phyloP scores from a whole-genome alignment of 257 asterid species.

The Solanum virginianum region DNA sequence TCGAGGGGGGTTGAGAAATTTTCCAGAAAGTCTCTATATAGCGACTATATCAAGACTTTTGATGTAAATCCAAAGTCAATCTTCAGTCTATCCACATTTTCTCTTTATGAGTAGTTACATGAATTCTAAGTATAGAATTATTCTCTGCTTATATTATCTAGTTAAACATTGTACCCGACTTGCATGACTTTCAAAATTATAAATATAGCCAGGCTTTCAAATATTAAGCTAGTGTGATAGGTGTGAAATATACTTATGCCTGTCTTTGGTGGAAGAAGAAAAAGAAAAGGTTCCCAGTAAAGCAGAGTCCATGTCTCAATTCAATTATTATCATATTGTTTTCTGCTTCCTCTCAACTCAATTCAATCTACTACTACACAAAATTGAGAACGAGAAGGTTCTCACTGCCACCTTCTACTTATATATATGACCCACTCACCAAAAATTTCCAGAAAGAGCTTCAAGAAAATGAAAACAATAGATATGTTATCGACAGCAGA shows the following conservation, averaged over 20 bases:
- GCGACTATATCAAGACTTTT: not conserved
- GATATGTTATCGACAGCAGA: not conserved
- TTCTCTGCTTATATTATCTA: not conserved
- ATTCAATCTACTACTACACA: not conserved
- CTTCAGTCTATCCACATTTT: not conserved
- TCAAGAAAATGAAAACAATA: not conserved
- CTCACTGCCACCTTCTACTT: not conserved
- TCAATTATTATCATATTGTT: not conserved
- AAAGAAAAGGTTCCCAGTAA: not conserved
- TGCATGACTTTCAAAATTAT: not conserved
- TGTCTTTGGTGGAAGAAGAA: not conserved
- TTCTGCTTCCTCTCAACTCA: not conserved
- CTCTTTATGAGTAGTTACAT: not conserved
- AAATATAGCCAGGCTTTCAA: not conserved
- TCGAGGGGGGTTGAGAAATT: not conserved
- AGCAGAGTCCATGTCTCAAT: not conserved
- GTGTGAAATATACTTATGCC: not conserved
- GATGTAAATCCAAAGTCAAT: not conserved
- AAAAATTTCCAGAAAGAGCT: not conserved
- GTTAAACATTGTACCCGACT: not conserved
- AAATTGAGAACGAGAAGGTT: not conserved
- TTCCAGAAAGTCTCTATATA: not conserved
- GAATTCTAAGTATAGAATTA: not conserved
- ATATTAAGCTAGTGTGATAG: not conserved
- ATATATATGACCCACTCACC: not conserved